Evolutionary conservation across 2,329 filamentous ascomycete genomes (phyloP), one percentile per base, ranked within the genome.

Genomic region (Monilinia fructicola): DNA sequence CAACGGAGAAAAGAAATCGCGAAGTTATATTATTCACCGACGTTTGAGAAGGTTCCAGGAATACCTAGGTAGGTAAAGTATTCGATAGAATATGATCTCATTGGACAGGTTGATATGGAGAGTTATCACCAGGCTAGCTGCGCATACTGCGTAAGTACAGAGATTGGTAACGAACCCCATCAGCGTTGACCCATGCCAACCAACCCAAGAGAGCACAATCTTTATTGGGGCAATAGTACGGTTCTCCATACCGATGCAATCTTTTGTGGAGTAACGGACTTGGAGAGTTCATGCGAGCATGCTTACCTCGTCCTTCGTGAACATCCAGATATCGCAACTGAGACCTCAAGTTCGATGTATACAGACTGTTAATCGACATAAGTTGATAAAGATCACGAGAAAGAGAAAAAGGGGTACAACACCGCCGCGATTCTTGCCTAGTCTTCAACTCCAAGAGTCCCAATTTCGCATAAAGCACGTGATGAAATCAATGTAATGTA

Each of bases 101-200:
- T 65, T 65, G 46, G 54, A 44, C 46, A 63, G 38, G 31, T 63
- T 54, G 11, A 23, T n/a, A 44, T 42, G 23, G 28, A 44, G 40
- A 35, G 11, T 48, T n/a, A 48, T 31, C 14, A 3, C 21, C 26
- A 28, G 31, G 42, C 42, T 54, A 35, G 10, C 52, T 12, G 28
- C 16, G 10, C 21, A n/a, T 46, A 21, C 18, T 23, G 6, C 38
- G 38, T 40, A 40, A 40, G 38, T 53, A 18, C 10, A 35, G 35
- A 54, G 53, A 38, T 54, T 38, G 42, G 44, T 48, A 60, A 50
- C 56, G 42, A 60, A 38, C n/a, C 44, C 16, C 31, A 21, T n/a
- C 26, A 21, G 21, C 16, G 18, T 23, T 16, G 44, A 54, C 11
- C 53, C 53, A 38, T 38, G n/a, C 38, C 53, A 54, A 38, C 38